A percentile compares a stretch with the other conserved stretches of the same genome.
These are phyloP conservation scores for Trichoderma harzianum DNA, from an alignment of 2,329 filamentous ascomycete genomes.

Conservation along the genomic window DNA sequence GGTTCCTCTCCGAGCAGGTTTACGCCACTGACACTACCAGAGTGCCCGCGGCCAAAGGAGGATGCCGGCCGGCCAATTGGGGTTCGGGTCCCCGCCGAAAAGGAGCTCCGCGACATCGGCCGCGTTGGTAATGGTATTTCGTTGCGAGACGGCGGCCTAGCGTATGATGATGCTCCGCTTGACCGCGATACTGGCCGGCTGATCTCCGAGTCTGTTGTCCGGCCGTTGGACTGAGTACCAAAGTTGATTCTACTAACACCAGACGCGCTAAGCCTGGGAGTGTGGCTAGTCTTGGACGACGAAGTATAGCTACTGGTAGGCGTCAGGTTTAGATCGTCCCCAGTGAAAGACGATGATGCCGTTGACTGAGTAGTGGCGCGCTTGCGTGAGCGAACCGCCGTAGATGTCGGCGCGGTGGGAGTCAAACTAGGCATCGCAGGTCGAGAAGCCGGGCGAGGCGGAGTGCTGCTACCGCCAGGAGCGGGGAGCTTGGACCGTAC, in stretches of 20 bases:
- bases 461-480: conserved; percentile 60
- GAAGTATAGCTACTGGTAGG: conserved; percentile 40
- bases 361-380: conserved; percentile 58
- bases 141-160: conserved; percentile 51
- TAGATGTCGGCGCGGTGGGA: conserved; percentile 49
- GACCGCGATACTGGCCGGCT: conserved; percentile 70
- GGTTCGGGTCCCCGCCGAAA: conserved; percentile 57
- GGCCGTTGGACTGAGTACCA: conserved; percentile 54
- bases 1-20: conserved; percentile 46
- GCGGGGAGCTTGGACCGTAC: conserved; percentile 88
- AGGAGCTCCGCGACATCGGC: conserved; percentile 63
- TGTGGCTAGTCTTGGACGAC: conserved; percentile 46
- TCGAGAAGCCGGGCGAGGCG: conserved; percentile 77
- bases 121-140: conserved; percentile 54
- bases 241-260: conserved; percentile 63
- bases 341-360: conserved; percentile 47
- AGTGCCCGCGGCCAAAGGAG: conserved; percentile 62
- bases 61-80: conserved; percentile 68
- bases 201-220: conserved; percentile 45
- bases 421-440: conserved; percentile 39
- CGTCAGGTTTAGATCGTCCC: conserved; percentile 51
- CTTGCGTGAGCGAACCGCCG: conserved; percentile 67
- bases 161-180: conserved; percentile 55
- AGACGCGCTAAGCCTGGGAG: conserved; percentile 58
- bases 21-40: conserved; percentile 50